A percentile compares a stretch with the other conserved stretches of the same genome.
Conservation (phyloP, 169 alveolate species). For the Plasmodium blacklocki region DNA sequence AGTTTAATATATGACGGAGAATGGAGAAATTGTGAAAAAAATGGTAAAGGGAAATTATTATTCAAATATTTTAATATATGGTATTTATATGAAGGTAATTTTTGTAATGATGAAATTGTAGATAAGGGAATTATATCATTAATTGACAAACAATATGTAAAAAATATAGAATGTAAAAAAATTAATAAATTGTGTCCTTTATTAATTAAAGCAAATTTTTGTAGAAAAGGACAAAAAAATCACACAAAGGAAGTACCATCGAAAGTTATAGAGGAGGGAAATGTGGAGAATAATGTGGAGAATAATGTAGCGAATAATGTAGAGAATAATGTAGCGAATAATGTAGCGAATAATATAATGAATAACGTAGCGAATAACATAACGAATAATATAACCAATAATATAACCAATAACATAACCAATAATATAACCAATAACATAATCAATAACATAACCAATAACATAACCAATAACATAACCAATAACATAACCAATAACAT, state of each 20-base stretch:
- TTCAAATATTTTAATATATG: conserved; percentile 73
- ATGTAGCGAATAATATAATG: too few relatives aligned
- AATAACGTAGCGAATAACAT: too few relatives aligned
- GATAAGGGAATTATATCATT: conserved; percentile 68
- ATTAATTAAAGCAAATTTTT: conserved; percentile 63
- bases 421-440: too few relatives aligned
- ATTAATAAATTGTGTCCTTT: conserved; percentile 74
- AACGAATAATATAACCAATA: too few relatives aligned
- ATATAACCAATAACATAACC: too few relatives aligned
- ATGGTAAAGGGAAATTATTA: conserved; percentile 70
- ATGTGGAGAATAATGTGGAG: too few relatives aligned
- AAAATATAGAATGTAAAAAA: conserved; percentile 31
- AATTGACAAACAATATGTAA: conserved; percentile 75
- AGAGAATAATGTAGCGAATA: too few relatives aligned
- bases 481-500: too few relatives aligned
- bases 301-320: too few relatives aligned
- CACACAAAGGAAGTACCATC: background rate
- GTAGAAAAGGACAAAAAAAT: background rate
- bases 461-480: too few relatives aligned
- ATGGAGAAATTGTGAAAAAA: conserved; percentile 63
- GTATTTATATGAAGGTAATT: conserved; percentile 75
- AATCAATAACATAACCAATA: too few relatives aligned
- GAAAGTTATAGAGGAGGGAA: too few relatives aligned
- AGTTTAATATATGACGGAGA: conserved; percentile 75
- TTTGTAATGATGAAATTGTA: conserved; percentile 59